These are phyloP conservation scores for Hyphopichia burtonii DNA, from an alignment of 1,139 yeast genomes.

Conservation along the genomic window DNA sequence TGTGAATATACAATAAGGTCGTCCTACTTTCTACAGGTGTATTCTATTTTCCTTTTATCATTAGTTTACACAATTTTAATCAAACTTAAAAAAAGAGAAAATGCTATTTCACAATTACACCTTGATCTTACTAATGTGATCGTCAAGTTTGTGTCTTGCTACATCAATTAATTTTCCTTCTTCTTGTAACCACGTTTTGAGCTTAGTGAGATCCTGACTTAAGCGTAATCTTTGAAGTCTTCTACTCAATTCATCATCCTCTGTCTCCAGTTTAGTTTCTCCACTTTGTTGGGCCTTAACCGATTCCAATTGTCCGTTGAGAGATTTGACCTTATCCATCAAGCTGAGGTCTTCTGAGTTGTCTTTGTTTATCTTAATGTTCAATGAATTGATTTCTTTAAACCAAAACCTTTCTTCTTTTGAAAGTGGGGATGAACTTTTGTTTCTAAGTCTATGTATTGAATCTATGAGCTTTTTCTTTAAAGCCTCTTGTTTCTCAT, in stretches of 20 bases:
- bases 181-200: not conserved
- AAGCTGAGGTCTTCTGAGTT: not conserved
- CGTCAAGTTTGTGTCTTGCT: not conserved
- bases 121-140: not conserved
- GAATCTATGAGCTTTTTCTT: slow-evolving; percentile 23
- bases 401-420: slow-evolving; percentile 38
- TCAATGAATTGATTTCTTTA: slow-evolving; percentile 32
- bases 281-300: not conserved
- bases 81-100: too few relatives aligned
- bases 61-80: too few relatives aligned
- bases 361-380: slow-evolving; percentile 10
- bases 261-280: not conserved
- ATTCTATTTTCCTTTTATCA: too few relatives aligned
- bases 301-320: not conserved
- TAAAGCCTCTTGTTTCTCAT: slow-evolving; percentile 18
- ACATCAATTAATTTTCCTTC: not conserved
- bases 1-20: too few relatives aligned
- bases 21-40: too few relatives aligned
- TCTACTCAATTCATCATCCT: not conserved
- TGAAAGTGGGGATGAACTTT: slow-evolving; percentile 31
- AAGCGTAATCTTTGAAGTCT: not conserved
- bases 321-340: not conserved
- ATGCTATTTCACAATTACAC: too few relatives aligned
- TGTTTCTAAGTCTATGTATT: slow-evolving; percentile 18
- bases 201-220: slow-evolving; percentile 1